These are phyloP conservation scores for Chamaecrista fasciculata DNA, from an alignment of 306 rosid species.

Conservation along the genomic window DNA sequence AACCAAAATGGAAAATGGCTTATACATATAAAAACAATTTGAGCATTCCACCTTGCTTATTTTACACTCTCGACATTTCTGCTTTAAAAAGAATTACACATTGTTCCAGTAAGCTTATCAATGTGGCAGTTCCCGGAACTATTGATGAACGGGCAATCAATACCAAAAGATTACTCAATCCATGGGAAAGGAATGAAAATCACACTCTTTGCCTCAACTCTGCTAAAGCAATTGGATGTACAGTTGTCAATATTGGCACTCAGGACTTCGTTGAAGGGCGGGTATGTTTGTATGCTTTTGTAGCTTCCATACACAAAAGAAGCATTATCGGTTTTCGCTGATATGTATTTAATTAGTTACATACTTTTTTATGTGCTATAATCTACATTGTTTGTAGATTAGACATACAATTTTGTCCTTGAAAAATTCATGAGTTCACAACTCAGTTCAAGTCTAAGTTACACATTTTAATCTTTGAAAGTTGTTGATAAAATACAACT, in stretches of 20 bases:
- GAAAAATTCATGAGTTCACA: too few species aligned
- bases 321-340: not conserved
- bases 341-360: too few species aligned
- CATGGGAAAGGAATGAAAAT: constrained; percentile 98
- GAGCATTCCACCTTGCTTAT: too few species aligned
- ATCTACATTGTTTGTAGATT: too few species aligned
- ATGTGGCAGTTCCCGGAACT: constrained; percentile 94
- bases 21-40: too few species aligned
- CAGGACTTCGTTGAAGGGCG: constrained; percentile 97
- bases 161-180: constrained; percentile 81
- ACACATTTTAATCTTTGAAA: too few species aligned
- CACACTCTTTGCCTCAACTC: constrained; percentile 98
- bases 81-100: not conserved
- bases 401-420: too few species aligned
- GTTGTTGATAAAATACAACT: too few species aligned
- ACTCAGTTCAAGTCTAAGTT: too few species aligned
- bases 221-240: constrained; percentile 98
- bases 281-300: constrained; percentile 52
- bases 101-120: constrained; percentile 85
- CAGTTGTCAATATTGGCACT: constrained; percentile 96
- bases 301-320: constrained; percentile 6
- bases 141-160: constrained; percentile 94
- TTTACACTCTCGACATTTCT: not conserved
- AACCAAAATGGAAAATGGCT: too few species aligned
- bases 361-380: too few species aligned